These are phyloP conservation scores for Xylaria arbuscula DNA, from an alignment of 2,329 filamentous ascomycete genomes.

Conservation along the genomic window DNA sequence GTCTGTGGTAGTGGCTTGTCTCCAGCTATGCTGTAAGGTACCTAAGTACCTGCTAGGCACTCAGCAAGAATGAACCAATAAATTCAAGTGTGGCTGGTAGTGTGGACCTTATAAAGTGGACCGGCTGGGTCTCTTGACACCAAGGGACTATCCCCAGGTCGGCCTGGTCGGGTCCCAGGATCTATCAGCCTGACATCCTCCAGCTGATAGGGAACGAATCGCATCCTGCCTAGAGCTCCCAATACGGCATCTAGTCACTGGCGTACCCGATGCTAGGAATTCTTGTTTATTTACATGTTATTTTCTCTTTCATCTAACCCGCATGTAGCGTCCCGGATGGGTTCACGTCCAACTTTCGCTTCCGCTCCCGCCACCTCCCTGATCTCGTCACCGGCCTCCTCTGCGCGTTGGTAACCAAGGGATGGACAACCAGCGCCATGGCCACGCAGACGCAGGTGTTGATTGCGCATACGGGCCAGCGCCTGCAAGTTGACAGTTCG, in stretches of 20 bases:
- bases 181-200: constrained; percentile 31
- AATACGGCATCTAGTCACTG: constrained; percentile 17
- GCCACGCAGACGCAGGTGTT: constrained; percentile 90
- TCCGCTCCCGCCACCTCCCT: constrained; percentile 8
- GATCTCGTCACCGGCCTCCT: constrained; percentile 10
- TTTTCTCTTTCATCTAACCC: constrained; percentile 1
- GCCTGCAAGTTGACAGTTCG: constrained; percentile 80
- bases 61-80: not conserved
- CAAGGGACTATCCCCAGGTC: not conserved
- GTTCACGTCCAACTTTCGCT: constrained; percentile 11
- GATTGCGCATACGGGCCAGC: constrained; percentile 92
- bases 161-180: constrained; percentile 19
- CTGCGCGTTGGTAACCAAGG: constrained; percentile 39
- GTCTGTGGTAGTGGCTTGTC: too few species aligned
- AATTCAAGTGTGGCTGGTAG: not conserved
- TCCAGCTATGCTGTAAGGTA: too few species aligned
- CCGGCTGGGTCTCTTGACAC: constrained; percentile 21
- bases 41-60: not conserved
- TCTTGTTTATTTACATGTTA: not conserved
- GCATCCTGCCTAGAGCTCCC: constrained; percentile 32
- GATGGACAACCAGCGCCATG: constrained; percentile 53
- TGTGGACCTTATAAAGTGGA: constrained; percentile 23
- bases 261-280: constrained; percentile 10
- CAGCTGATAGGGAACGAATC: constrained; percentile 30
- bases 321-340: constrained; percentile 16